Evolutionary conservation across 2,329 filamentous ascomycete species (phyloP).

Genomic region (Aspergillus sp.): DNA sequence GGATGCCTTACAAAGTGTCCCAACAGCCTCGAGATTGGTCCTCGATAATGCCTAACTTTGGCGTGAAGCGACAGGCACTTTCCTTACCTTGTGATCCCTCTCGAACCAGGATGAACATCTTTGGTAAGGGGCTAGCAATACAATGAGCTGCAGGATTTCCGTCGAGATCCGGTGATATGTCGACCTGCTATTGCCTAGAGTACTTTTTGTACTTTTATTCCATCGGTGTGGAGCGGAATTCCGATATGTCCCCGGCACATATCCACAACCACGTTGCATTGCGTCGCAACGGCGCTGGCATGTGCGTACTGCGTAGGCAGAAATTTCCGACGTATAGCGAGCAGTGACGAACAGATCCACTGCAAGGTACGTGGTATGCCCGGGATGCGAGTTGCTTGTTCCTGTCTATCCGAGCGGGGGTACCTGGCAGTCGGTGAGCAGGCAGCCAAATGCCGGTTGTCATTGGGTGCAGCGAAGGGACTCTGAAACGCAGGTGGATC

Average conservation of each 20-base stretch:
- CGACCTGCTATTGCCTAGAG: no score
- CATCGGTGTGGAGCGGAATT: neutral
- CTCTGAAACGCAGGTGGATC: slow-evolving; percentile 3
- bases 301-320: neutral
- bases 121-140: no score
- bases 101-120: no score
- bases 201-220: neutral
- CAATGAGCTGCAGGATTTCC: no score
- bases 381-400: neutral
- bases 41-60: no score
- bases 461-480: neutral
- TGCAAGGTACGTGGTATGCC: neutral
- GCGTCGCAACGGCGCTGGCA: neutral
- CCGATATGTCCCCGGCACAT: neutral
- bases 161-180: no score
- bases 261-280: slow-evolving; percentile 1
- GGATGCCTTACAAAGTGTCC: no score
- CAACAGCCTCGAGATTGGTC: no score
- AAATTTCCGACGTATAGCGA: neutral
- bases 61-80: no score
- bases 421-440: neutral
- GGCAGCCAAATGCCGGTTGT: neutral
- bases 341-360: neutral
- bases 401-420: neutral
- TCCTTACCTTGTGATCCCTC: no score